Evolutionary conservation across 106 monocot species (phyloP), one percentile per base, ranked within the genome.

Genomic region (Chionographis japonica): DNA sequence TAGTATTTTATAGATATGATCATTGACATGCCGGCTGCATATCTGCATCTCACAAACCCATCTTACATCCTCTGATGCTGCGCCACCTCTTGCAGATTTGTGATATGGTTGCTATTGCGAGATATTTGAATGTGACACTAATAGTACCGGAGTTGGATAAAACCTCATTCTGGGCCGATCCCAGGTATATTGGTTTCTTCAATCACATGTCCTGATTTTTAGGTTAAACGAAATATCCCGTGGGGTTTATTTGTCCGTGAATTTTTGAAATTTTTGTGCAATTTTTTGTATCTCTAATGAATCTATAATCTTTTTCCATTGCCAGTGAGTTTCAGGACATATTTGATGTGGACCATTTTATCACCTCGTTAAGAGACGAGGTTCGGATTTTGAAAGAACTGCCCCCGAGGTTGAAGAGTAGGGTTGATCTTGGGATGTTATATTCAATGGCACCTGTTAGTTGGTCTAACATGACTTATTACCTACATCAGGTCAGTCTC

Each of bases 341-440:
- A 71, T 95, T 95, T 74, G 92, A 95, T 83, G 95, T 95, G 27
- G 86, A 89, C 52, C 86, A 95, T 80, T 95, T 95, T 60, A 95
- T 95, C 56, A 80, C 57, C 39, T 92, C 95, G 12, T 71, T 97
- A 62, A 80, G 97, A 81, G 87, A 87, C 62, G 89, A 97, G 72
- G 92, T 97, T 39, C 84, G 92, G 38, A 92, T 97, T 74, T 50
- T 97, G 80, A 97, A 87, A 57, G 78, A 97, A 82, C 58, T 97
- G 12, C 97, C 97, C 6, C 87, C 87, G 27, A 92, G 85, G 77
- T 40, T 97, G 49, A 97, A 85, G 80, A 80, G 69, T 65, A 84
- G 81, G 63, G 84, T 80, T 14, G 78, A 90, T 37, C 61, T 77
- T 2, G 89, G 97, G 40, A 76, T 81, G 80, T 59, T 73, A 6